Percentiles rank a stretch among this genome's conserved stretches.
phyloP scores from a whole-genome alignment of 1,284 basidiomycete species.

The Singerocomus inundabilis region DNA sequence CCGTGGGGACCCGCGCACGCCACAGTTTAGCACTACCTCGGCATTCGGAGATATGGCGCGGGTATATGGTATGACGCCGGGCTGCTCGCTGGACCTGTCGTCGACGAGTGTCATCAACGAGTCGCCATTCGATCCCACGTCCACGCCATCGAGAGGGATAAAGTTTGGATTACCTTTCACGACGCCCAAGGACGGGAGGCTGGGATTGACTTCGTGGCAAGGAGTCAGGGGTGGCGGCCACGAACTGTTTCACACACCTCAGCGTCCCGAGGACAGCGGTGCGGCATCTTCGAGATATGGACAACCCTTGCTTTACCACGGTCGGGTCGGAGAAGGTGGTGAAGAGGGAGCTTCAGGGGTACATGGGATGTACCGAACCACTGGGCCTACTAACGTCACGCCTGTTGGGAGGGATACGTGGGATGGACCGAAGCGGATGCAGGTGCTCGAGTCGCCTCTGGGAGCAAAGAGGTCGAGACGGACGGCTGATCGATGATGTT shows the following conservation, averaged over 20 bases:
- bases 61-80: conserved; percentile 45
- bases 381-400: conserved; percentile 22
- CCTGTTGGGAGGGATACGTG: conserved; percentile 25
- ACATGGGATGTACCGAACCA: conserved; percentile 11
- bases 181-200: conserved; percentile 55
- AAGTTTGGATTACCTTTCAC: conserved; percentile 53
- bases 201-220: conserved; percentile 32
- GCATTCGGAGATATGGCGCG: conserved; percentile 38
- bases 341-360: conserved; percentile 18
- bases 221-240: conserved; percentile 34
- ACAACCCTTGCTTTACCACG: conserved; percentile 9
- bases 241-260: conserved; percentile 51
- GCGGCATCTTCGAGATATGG: conserved; percentile 11
- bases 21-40: conserved; percentile 38
- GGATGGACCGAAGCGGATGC: conserved; percentile 20
- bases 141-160: conserved; percentile 70
- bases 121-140: conserved; percentile 65
- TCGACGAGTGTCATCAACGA: conserved; percentile 41
- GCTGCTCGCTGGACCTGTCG: conserved; percentile 35
- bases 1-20: conserved; percentile 48
- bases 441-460: conserved; percentile 29
- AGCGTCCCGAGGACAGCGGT: conserved; percentile 19
- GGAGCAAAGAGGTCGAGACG: conserved; percentile 29
- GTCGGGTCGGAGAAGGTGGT: conserved; percentile 17
- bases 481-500: conserved; percentile 15